Evolutionary conservation across 2,329 filamentous ascomycete genomes (phyloP).

Genomic region (Rasamsonia emersonii): DNA sequence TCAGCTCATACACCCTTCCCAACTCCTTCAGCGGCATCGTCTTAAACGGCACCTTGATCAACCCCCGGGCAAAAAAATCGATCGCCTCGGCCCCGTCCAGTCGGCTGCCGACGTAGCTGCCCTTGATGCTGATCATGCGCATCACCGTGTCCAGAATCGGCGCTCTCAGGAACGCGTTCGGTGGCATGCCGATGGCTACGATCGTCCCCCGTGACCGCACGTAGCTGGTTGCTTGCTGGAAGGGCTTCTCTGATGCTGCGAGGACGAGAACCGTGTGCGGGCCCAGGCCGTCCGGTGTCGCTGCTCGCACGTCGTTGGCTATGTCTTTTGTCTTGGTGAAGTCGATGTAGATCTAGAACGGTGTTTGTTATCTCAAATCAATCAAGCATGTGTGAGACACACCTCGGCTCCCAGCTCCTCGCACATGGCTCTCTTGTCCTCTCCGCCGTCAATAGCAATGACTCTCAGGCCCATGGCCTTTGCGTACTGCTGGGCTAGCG

Average conservation of each 20-base stretch:
- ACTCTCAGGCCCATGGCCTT: slow-evolving; percentile 78
- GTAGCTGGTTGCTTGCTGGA: slow-evolving; percentile 84
- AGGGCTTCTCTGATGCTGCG: slow-evolving; percentile 77
- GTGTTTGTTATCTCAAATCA: not conserved
- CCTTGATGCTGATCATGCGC: slow-evolving; percentile 81
- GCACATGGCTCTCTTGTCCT: slow-evolving; percentile 65
- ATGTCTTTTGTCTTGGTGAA: slow-evolving; percentile 66
- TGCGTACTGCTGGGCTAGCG: slow-evolving; percentile 75
- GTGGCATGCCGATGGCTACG: slow-evolving; percentile 78
- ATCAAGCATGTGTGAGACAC: not conserved
- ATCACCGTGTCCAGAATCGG: slow-evolving; percentile 80
- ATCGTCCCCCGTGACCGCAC: slow-evolving; percentile 72
- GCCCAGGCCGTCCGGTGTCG: slow-evolving; percentile 69
- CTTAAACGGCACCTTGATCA: slow-evolving; percentile 80
- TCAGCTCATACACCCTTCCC: slow-evolving; percentile 64
- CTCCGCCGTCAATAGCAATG: slow-evolving; percentile 75
- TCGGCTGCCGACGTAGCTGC: slow-evolving; percentile 83
- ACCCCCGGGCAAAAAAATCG: slow-evolving; percentile 71
- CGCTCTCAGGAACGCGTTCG: slow-evolving; percentile 64
- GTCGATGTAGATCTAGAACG: slow-evolving; percentile 56
- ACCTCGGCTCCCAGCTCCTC: slow-evolving; percentile 57
- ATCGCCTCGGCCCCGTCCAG: slow-evolving; percentile 78
- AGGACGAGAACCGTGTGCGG: slow-evolving; percentile 79
- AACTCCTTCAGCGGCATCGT: slow-evolving; percentile 69
- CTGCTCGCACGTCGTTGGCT: slow-evolving; percentile 69